Base-by-base conservation (phyloP, 2,329 filamentous ascomycete species). In the Talaromyces sp. region DNA sequence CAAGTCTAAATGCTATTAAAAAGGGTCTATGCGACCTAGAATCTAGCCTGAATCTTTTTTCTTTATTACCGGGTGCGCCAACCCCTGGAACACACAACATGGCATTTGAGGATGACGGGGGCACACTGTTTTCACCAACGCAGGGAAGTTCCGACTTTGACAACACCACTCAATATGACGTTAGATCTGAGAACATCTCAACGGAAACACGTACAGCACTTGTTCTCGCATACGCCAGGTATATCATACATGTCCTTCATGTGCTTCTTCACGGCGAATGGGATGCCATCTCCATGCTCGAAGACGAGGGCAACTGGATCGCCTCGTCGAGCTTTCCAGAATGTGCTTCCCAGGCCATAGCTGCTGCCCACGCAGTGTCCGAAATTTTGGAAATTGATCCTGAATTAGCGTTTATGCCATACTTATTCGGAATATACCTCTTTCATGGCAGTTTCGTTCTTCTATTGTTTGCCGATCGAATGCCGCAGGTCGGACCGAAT, bases 341-440 rank as follows among this genome's bases (percentile, higher is more conserved):
- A 62, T 80, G 78, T 60, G 79, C 79, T 4, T 74, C 75, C 1
- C 79, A 81, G 62, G 77, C 80, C 26, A 77, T 82, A 56, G 74
- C 76, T 1, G 80, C 80, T 0, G 78, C 78, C 2, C 74, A 80
- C 50, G 77, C 77, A 2, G 74, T 82, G 17, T 77, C 75, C 14
- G 71, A 75, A 9, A 82, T 83, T 56, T 69, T 83, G 7, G 70
- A 73, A 1, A 71, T 77, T n/a, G 81, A 83, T 63, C 78, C 78
- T 3, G 80, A 82, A 62, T 70, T 82, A 32, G 78, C 76, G 0
- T 82, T 82, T 56, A 82, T 82, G 78, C 79, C 81, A 1, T 82
- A 81, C 64, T 70, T 82, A 3, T 82, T 82, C 56, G 80, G 81
- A 0, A 81, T 82, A 8, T 84, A 83, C 59, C 70, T 83, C 0